Base-by-base conservation (phyloP, 768 basidiomycete species). In the Cyclocybe aegerita region DNA sequence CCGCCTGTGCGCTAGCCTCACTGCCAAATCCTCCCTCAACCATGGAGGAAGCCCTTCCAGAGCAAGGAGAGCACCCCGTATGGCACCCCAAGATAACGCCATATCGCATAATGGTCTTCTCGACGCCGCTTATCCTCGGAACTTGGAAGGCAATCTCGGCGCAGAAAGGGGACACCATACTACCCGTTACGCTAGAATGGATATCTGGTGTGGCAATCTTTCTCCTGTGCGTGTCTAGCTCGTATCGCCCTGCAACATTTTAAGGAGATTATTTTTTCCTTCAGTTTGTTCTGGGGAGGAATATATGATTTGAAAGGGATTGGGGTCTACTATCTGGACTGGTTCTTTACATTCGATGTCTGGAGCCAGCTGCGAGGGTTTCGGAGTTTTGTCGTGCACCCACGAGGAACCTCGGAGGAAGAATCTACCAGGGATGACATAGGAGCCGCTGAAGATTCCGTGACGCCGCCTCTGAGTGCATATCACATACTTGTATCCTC, bases 51-150 rank as follows among this genome's bases (percentile, higher is more conserved):
- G 1, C 23, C 23, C 3, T 23, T 23, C 23, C 23, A 23, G 23
- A 23, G 5, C 23, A 23, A 23, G 23, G 23, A 23, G 23, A 23
- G 5, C 23, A 23, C 23, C 23, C 23, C 23, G 23, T 23, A 3
- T 49, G 51, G 49, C 42, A 50, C 34, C 53, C 56, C 15, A 50
- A 47, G 30, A 8, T 55, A 12, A 49, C 59, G 8, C 11, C 29
- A 3, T 46, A 36, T 40, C 47, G 52, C 10, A n/a, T 56, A 4
- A n/a, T 41, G 1, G 43, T 53, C 3, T 32, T 57, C 16, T 6
- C 35, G 8, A 36, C 48, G 9, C 35, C 37, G 2, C 36, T 53
- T 41, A 31, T 23, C 15, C 34, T 56, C 7, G 55, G 55, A 4
- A 43, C 49, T 15, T 48, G 48, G 5, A 57, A 57, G 17, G 52